Conservation (phyloP, 179 eudicot genomes). For the Gypsophila paniculata region DNA sequence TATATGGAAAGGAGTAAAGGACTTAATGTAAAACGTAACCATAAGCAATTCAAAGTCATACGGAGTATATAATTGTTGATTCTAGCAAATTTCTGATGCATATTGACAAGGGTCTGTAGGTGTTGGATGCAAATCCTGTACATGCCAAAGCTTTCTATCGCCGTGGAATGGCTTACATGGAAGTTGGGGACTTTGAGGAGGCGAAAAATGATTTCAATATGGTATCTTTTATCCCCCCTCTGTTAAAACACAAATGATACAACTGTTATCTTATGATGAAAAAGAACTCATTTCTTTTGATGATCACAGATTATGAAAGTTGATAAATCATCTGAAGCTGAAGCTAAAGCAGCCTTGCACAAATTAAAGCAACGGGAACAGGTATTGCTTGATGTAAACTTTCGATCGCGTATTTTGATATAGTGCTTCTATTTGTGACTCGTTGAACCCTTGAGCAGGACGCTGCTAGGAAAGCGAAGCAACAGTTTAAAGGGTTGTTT, state of each 20-base stretch:
- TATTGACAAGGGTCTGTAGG: conserved; percentile 41
- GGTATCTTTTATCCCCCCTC: conserved; percentile 36
- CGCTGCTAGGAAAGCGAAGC: conserved; percentile 53
- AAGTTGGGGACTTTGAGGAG: conserved; percentile 82
- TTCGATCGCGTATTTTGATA: neutral
- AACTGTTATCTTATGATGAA: conserved; percentile 10
- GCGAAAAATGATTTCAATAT: conserved; percentile 79
- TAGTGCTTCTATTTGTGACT: neutral
- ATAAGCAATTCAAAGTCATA: neutral
- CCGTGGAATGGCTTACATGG: conserved; percentile 96
- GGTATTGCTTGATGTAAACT: conserved; percentile 32
- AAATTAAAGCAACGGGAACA: conserved; percentile 86
- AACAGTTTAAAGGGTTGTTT: conserved; percentile 90
- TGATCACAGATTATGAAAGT: conserved; percentile 64
- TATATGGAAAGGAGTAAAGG: too few relatives aligned
- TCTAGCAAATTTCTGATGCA: neutral
- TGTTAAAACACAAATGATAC: neutral
- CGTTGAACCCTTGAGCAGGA: conserved; percentile 43
- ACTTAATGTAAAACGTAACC: neutral
- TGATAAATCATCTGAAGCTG: conserved; percentile 85
- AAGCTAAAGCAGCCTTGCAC: conserved; percentile 80
- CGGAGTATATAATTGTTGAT: neutral
- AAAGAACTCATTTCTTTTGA: conserved; percentile 22
- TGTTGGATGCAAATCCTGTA: conserved; percentile 75
- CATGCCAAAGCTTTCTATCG: conserved; percentile 96